A percentile compares a stretch with the other conserved stretches of the same genome.
Conservation (phyloP, 495 filamentous ascomycete genomes). For the Patellaria atrata region DNA sequence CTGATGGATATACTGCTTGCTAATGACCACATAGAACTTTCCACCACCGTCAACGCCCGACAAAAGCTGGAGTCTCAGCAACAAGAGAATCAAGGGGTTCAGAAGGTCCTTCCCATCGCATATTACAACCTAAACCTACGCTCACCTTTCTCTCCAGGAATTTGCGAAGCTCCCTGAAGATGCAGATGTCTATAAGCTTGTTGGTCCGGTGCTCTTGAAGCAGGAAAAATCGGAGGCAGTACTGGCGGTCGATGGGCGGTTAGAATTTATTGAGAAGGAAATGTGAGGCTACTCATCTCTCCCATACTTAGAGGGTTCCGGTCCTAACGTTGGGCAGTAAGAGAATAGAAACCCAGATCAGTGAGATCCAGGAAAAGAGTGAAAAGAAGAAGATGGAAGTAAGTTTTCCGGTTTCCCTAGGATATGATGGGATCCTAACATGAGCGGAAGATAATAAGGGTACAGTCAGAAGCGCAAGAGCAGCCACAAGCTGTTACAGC, state of each 20-base stretch:
- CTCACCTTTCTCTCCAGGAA: conserved; percentile 38
- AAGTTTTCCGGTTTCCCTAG: conserved; percentile 6
- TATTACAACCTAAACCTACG: background rate
- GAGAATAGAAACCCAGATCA: conserved; percentile 68
- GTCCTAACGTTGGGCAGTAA: conserved; percentile 46
- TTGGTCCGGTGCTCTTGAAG: conserved; percentile 86
- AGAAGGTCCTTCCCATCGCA: conserved; percentile 41
- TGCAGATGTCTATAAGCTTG: conserved; percentile 85
- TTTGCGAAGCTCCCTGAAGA: conserved; percentile 63
- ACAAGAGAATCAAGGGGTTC: conserved; percentile 79
- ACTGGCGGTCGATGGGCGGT: conserved; percentile 73
- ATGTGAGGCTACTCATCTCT: too few relatives aligned
- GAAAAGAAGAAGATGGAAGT: conserved; percentile 70
- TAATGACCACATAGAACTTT: conserved; percentile 47
- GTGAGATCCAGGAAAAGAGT: conserved; percentile 61
- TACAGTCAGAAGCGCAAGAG: conserved; percentile 20
- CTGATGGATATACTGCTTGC: conserved; percentile 3
- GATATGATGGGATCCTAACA: background rate
- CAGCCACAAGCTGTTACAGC: conserved; percentile 7
- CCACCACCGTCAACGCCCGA: conserved; percentile 57
- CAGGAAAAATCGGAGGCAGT: conserved; percentile 80
- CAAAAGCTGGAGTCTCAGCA: conserved; percentile 90
- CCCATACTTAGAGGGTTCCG: too few relatives aligned
- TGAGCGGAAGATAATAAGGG: conserved; percentile 22
- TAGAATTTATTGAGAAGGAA: conserved; percentile 88